Evolutionary conservation across 306 rosid species (phyloP).

Genomic region (Cucumis melo): DNA sequence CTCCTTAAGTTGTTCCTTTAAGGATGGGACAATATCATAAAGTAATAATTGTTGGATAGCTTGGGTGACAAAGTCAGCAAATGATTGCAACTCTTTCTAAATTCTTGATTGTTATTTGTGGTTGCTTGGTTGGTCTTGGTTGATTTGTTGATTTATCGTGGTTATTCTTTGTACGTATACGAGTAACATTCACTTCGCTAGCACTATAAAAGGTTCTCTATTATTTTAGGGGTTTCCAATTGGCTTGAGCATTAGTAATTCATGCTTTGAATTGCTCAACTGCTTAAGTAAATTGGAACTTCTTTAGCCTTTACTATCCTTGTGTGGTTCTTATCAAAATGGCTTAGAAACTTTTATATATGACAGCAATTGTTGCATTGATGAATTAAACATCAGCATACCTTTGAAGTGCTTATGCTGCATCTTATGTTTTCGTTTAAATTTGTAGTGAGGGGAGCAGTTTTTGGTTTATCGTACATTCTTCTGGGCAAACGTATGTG

Average conservation of each 20-base stretch:
- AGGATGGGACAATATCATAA: not conserved
- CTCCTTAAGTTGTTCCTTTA: not conserved
- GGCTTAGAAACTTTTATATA: not conserved
- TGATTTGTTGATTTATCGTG: not conserved
- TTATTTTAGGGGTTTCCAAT: not conserved
- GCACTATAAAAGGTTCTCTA: not conserved
- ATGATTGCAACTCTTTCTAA: not conserved
- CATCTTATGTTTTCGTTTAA: not conserved
- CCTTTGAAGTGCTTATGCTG: too few relatives aligned
- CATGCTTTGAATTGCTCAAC: not conserved
- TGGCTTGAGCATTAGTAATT: not conserved
- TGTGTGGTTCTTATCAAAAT: not conserved
- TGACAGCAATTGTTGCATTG: too few relatives aligned
- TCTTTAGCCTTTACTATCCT: not conserved
- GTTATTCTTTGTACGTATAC: not conserved
- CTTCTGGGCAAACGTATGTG: constrained; percentile 72
- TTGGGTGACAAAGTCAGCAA: not conserved
- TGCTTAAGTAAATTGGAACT: not conserved
- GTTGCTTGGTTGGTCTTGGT: not conserved
- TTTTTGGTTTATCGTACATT: constrained; percentile 60
- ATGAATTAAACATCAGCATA: too few relatives aligned
- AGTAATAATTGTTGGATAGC: not conserved
- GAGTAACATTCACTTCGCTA: not conserved
- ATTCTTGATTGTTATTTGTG: not conserved
- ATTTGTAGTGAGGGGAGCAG: constrained; percentile 67